Evolutionary conservation across 176 grass and related monocot species (phyloP).

Genomic region (Chrysopogon serrulatus): DNA sequence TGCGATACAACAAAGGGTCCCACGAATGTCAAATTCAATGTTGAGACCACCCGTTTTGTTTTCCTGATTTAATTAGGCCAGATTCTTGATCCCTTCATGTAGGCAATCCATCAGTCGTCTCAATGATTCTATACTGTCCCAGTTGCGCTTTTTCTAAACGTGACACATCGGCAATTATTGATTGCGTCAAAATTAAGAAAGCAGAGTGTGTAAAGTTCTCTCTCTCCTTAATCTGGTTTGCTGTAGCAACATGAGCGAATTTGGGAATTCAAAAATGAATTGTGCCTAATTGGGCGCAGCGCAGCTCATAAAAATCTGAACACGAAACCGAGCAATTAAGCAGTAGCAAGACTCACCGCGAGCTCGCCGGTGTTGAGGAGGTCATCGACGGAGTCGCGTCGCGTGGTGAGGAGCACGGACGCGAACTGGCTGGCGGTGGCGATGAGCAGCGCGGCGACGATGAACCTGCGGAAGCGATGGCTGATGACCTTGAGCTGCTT

Average conservation of each 20-base stretch:
- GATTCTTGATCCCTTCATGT: background rate
- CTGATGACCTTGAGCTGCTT: constrained; percentile 90
- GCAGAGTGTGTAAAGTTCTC: background rate
- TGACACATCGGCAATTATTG: background rate
- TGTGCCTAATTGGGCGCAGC: background rate
- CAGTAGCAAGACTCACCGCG: constrained; percentile 28
- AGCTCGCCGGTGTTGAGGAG: constrained; percentile 86
- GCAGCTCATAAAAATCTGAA: background rate
- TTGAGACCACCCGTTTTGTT: background rate
- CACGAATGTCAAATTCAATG: no score
- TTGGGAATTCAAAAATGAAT: background rate
- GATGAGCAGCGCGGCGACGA: constrained; percentile 56
- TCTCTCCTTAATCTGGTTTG: background rate
- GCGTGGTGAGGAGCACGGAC: constrained; percentile 64
- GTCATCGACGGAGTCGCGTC: constrained; percentile 62
- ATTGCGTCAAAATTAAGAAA: constrained; percentile 8
- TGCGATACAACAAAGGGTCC: no score
- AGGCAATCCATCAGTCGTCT: background rate
- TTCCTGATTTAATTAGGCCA: background rate
- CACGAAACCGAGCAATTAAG: background rate
- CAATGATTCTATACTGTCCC: background rate
- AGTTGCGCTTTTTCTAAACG: constrained; percentile 9
- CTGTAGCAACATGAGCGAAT: background rate
- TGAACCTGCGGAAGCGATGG: constrained; percentile 82
- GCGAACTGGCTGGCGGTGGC: constrained; percentile 89